A percentile compares a stretch with the other conserved stretches of the same genome.
Evolutionary conservation across 2,329 filamentous ascomycete species (phyloP).

Genomic region (Fusarium nisikadoi): DNA sequence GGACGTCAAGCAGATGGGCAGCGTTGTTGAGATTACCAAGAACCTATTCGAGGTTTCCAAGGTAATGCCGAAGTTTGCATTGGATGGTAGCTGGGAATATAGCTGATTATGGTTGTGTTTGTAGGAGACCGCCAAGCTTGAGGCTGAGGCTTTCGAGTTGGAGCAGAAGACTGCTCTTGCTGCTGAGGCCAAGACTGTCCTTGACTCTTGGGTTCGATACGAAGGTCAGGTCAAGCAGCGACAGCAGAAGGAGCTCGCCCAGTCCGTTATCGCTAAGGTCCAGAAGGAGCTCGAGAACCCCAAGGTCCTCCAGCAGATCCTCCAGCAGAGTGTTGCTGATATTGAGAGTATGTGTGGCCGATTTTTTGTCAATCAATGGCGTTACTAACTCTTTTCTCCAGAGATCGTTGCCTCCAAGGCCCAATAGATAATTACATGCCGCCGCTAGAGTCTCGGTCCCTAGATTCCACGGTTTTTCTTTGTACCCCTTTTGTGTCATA

Average conservation of each 20-base stretch:
- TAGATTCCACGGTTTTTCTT: conserved; percentile 59
- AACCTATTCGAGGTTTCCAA: conserved; percentile 97
- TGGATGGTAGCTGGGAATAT: conserved; percentile 13
- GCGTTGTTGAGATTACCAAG: conserved; percentile 97
- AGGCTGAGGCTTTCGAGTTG: conserved; percentile 95
- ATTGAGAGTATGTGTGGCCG: conserved; percentile 79
- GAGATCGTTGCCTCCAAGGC: conserved; percentile 72
- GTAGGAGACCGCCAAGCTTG: conserved; percentile 95
- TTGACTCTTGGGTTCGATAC: conserved; percentile 99
- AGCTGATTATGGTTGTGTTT: conserved; percentile 42
- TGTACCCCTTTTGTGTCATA: conserved; percentile 64
- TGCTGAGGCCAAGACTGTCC: conserved; percentile 90
- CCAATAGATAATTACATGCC: conserved; percentile 62
- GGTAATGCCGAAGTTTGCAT: conserved; percentile 63
- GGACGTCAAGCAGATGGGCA: conserved; percentile 92
- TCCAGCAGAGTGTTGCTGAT: conserved; percentile 95
- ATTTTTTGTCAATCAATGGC: background rate
- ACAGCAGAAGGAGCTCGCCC: conserved; percentile 95
- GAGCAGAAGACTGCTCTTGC: conserved; percentile 96
- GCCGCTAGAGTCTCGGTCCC: conserved; percentile 50
- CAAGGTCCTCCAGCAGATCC: conserved; percentile 95
- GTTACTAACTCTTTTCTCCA: conserved; percentile 53
- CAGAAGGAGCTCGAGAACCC: conserved; percentile 99
- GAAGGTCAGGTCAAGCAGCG: conserved; percentile 98
- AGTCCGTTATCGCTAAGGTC: conserved; percentile 95